Evolutionary conservation across 2,329 filamentous ascomycete genomes (phyloP), one percentile per base, ranked within the genome.

Genomic region (Podosphaera fusca): DNA sequence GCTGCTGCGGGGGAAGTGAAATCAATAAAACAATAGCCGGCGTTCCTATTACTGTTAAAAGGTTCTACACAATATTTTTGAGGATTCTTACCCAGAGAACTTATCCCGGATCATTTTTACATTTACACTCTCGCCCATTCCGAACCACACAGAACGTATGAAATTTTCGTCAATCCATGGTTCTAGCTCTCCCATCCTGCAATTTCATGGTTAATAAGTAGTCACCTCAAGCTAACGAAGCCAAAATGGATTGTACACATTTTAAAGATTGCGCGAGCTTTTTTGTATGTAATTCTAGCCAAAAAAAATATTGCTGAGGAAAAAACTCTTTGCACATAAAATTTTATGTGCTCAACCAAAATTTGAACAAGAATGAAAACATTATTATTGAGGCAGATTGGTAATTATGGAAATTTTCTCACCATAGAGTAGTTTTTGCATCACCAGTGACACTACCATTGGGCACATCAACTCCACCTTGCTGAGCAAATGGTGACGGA

Each of bases 101-200:
- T 95, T 95, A 75, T 98, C 92, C 63, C 92, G 87, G 67, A 98
- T 98, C 78, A 98, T 95, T 80, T 98, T 98, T 65, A 98, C 92
- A 66, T 95, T 95, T 66, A 98, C 92, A 61, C 82, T 82, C 72
- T 96, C 92, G 64, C 85, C 88, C 74, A 95, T 85, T 65, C 89
- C 82, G 67, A 87, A 94, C 61, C 75, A 96, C 51, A 96, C 81
- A 64, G 85, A 92, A 72, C 94, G 89, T 68, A 98, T 86, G 70
- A 96, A 98, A 72, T 90, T 94, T 75, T 98, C 92, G 66, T 98
- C 92, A 73, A 98, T 96, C 92, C 92, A 98, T 34, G 88, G 87
- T 72, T 96, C 90, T 61, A 98, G 84, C 70, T 98, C 92, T 64
- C 92, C 92, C 92, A 98, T 98, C 90, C 89, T 95, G 60, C 30